Conservation (phyloP, 768 basidiomycete species). For the Lactarius psammicola region DNA sequence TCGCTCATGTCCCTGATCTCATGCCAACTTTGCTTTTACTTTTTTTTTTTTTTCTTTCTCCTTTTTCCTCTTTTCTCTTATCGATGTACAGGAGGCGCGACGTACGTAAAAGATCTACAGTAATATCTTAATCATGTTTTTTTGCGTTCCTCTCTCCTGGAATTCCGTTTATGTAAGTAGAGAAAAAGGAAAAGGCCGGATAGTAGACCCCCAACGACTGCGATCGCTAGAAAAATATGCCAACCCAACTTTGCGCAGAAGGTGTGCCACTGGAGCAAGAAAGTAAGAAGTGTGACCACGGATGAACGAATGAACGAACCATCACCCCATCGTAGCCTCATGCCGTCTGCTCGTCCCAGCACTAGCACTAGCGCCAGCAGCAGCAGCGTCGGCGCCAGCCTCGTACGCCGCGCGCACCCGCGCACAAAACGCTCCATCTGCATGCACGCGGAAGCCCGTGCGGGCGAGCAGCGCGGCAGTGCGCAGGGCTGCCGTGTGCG, state of each 20-base stretch:
- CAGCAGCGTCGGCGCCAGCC: not conserved
- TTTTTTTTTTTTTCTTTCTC: not conserved
- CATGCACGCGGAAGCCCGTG: constrained; percentile 25
- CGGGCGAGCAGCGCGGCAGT: constrained; percentile 24
- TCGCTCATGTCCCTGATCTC: not conserved
- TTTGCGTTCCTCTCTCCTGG: not conserved
- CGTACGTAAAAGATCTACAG: constrained; percentile 8
- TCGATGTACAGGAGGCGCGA: not conserved
- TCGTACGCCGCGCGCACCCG: constrained; percentile 25
- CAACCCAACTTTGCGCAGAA: no score
- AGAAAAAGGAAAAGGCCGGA: no score
- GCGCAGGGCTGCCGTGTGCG: constrained; percentile 24
- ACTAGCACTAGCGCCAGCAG: not conserved
- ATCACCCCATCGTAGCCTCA: not conserved
- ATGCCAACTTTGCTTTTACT: not conserved
- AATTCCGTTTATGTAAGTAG: not conserved
- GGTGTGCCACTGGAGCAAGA: not conserved
- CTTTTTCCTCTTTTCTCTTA: fast-evolving
- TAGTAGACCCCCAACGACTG: no score
- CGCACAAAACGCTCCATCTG: constrained; percentile 22
- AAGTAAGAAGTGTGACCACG: not conserved
- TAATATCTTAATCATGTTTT: not conserved
- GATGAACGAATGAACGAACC: not conserved
- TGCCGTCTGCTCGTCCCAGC: not conserved
- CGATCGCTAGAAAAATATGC: not conserved